A percentile compares a stretch with the other conserved stretches of the same genome.
These are phyloP conservation scores for Aspergillus tanneri DNA, from an alignment of 2,329 filamentous ascomycete species.

Conservation along the genomic window DNA sequence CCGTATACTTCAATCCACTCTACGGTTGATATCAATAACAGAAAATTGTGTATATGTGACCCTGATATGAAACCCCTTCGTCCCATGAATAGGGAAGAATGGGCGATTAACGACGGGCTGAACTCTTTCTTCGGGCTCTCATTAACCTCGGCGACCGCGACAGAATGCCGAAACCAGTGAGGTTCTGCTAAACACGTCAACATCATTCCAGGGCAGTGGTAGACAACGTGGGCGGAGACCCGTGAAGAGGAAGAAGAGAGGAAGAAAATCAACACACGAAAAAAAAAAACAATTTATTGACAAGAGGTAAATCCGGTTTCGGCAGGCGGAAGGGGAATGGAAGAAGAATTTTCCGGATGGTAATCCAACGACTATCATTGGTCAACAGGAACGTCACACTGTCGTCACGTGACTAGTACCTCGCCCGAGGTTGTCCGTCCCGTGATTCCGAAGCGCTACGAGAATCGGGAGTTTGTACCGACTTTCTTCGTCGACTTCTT, in stretches of 20 bases:
- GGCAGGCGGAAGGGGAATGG: slow-evolving; percentile 22
- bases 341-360: slow-evolving; percentile 39
- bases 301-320: slow-evolving; percentile 9
- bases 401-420: slow-evolving; percentile 36
- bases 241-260: slow-evolving; percentile 28
- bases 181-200: slow-evolving; percentile 38
- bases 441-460: slow-evolving; percentile 38
- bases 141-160: slow-evolving; percentile 42
- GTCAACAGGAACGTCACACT: slow-evolving; percentile 12
- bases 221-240: slow-evolving; percentile 43
- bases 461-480: slow-evolving; percentile 24
- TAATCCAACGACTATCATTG: slow-evolving; percentile 39
- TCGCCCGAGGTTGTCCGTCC: slow-evolving; percentile 43
- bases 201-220: slow-evolving; percentile 39
- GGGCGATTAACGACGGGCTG: slow-evolving; percentile 53
- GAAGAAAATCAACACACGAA: slow-evolving; percentile 19
- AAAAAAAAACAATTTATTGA: slow-evolving; percentile 23
- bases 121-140: slow-evolving; percentile 42
- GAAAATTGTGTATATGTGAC: slow-evolving; percentile 36
- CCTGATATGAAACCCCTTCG: slow-evolving; percentile 52
- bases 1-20: not conserved
- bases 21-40: not conserved
- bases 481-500: slow-evolving; percentile 20
- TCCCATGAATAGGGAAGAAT: slow-evolving; percentile 47
- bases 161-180: slow-evolving; percentile 48